Conservation (phyloP, 1,284 basidiomycete species). For the Melampsora occidentalis region DNA sequence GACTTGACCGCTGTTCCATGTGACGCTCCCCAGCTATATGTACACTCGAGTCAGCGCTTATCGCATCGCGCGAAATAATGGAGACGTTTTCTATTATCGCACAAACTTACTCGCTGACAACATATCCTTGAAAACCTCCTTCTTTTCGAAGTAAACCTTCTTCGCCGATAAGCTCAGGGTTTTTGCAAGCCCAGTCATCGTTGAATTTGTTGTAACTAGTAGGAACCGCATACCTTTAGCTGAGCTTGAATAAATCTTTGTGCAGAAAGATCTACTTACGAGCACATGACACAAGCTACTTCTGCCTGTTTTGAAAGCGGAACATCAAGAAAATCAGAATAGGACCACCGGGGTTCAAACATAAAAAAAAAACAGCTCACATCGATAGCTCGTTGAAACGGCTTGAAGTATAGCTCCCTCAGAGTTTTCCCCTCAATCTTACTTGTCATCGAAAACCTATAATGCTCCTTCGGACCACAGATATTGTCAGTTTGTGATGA, state of each 20-base stretch:
- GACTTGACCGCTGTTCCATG: slow-evolving; percentile 5
- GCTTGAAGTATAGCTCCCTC: slow-evolving; percentile 20
- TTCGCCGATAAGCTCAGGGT: slow-evolving; percentile 47
- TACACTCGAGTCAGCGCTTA: background rate
- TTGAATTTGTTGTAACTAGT: slow-evolving; percentile 50
- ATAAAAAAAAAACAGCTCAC: background rate
- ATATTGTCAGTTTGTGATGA: background rate
- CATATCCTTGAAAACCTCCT: slow-evolving; percentile 50
- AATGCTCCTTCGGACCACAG: slow-evolving; percentile 7
- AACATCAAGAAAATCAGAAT: background rate
- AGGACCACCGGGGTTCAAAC: background rate
- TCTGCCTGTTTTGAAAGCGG: background rate
- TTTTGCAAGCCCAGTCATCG: slow-evolving; percentile 48
- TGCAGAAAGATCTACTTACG: background rate
- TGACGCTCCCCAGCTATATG: slow-evolving; percentile 14
- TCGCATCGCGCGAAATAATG: no score
- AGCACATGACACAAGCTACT: slow-evolving; percentile 29
- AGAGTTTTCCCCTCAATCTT: slow-evolving; percentile 21
- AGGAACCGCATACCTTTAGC: background rate
- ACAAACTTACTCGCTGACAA: slow-evolving; percentile 49
- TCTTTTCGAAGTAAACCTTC: slow-evolving; percentile 52
- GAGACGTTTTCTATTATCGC: background rate
- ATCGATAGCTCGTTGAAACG: slow-evolving; percentile 9
- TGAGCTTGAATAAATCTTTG: background rate
- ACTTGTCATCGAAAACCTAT: slow-evolving; percentile 3